Base-by-base conservation (phyloP, 352 stramenopile genomes). In the Hyphochytrium catenoides region DNA sequence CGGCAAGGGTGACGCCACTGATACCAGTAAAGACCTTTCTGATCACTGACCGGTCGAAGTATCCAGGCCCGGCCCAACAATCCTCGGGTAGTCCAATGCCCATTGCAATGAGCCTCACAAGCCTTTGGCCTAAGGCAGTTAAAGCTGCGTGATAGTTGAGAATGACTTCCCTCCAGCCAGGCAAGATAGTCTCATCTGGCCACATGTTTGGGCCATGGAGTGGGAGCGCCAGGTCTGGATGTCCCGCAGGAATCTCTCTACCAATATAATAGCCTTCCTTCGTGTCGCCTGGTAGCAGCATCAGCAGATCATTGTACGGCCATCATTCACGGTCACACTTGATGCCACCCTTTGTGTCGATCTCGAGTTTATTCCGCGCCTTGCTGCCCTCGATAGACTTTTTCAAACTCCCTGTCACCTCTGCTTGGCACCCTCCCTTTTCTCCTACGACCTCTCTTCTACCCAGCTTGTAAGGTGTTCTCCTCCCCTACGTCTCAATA, bases 191-290 rank as follows among this genome's bases (percentile, higher is more conserved):
- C 2, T 26, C 36, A 18, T 69, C 52, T 1, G 62, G 62, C 27
- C 73, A 75, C 15, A 75, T 15, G 39, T 75, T 75, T 14, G 56
- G 54, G 3, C 62, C 62, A 35, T 75, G 59, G 8, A 75, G 49
- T 16, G 59, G 62, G 14, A 61, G 48, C 43, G 52, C 11, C 57
- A 69, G 58, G 41, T 75, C 62, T 61, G 40, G 31, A 67, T 55
- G 34, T 73, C 59, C 36, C 62, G 62, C 43, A 75, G 44, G 69
- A 75, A 8, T 60, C 39, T 44, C 19, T 26, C 21, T 3, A 4
- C 24, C 24, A 21, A 31, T 40, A 30, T 31, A 9, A 17, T 44
- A 8, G 21, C 39, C 62, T 42, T 75, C 62, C 32, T 75, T 75
- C 29, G 62, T 75, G 42, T 75, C 62, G 25, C 62, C 62, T 38